Evolutionary conservation across 1,139 yeast species (phyloP), one percentile per base, ranked within the genome.

Genomic region (Tardiomyces depauwii): DNA sequence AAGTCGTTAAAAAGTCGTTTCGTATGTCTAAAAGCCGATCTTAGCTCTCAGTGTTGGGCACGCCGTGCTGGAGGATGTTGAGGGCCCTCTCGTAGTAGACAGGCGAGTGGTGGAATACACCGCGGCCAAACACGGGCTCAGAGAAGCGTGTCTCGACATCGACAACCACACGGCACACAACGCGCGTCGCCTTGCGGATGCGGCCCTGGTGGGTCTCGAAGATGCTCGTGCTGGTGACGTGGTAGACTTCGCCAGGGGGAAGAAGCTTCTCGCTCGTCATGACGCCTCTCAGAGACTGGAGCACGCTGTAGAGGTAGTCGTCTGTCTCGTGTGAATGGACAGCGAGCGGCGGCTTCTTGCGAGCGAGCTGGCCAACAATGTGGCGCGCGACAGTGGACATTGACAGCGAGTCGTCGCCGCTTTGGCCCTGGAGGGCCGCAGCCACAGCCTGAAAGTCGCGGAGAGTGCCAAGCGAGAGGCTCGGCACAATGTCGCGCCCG

Each of bases 221-320:
- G 11, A 61, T 56, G 2, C 62, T 57, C 40, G 55, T 53, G 4
- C 62, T 59, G 11, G 59, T 54, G 40, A 63, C 46, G 43, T 62
- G 64, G 45, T 61, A 61, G 14, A 63, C 59, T 36, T 60, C 59
- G 2, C 67, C 67, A 0, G 67, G 67, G 7, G 67, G 67, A 1
- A 62, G 59, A 7, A 63, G 55, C 48, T 63, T 63, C 43, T 62
- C 64, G 43, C 58, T 57, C 40, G 55, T 57, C 66, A 63, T 63
- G 16, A 52, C 55, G 5, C 52, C 54, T 2, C 65, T 53, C n/a
- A 63, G 50, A 18, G 55, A 54, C 38, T 55, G 54, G 14, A 62
- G 54, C 23, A 59, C 55, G 12, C 56, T 48, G 57, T 58, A 57
- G 18, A 63, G 52, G 42, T 62, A 58, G 44, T 58, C 62, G 42